phyloP scores from a whole-genome alignment of 768 basidiomycete genomes.

The Auricularia heimuer region DNA sequence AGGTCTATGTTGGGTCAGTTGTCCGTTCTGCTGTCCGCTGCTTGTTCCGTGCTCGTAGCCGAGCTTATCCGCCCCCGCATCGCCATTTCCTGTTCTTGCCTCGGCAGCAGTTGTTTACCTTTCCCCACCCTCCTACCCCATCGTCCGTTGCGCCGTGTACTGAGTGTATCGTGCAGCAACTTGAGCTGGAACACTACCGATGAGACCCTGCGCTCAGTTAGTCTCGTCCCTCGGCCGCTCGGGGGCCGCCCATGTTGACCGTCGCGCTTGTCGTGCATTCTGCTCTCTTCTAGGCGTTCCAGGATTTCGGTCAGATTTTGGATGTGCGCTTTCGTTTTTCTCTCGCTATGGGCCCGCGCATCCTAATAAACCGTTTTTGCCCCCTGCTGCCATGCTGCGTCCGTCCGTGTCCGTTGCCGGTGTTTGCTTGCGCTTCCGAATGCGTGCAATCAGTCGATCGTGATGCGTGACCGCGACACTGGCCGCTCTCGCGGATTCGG shows the following conservation, averaged over 20 bases:
- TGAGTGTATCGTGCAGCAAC: slow-evolving; percentile 60
- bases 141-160: slow-evolving; percentile 16
- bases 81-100: slow-evolving; percentile 14
- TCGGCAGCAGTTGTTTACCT: slow-evolving; percentile 43
- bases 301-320: slow-evolving; percentile 66
- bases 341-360: slow-evolving; percentile 6
- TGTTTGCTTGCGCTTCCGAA: not conserved
- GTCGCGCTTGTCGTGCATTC: slow-evolving; percentile 19
- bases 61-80: slow-evolving; percentile 5
- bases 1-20: slow-evolving; percentile 92
- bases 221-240: slow-evolving; percentile 35
- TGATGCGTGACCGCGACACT: slow-evolving; percentile 98
- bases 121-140: not conserved
- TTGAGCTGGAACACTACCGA: slow-evolving; percentile 95
- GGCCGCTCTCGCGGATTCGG: slow-evolving; percentile 96
- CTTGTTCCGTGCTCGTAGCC: not conserved
- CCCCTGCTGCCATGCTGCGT: not conserved
- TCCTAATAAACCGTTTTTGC: slow-evolving; percentile 11
- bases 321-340: slow-evolving; percentile 64
- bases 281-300: slow-evolving; percentile 38
- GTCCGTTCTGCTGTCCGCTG: slow-evolving; percentile 33
- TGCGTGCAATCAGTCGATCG: slow-evolving; percentile 57
- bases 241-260: slow-evolving; percentile 17
- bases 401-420: not conserved
- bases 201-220: slow-evolving; percentile 80